Evolutionary conservation across 2,329 filamentous ascomycete species (phyloP).

Genomic region (Nothophoma quercina): DNA sequence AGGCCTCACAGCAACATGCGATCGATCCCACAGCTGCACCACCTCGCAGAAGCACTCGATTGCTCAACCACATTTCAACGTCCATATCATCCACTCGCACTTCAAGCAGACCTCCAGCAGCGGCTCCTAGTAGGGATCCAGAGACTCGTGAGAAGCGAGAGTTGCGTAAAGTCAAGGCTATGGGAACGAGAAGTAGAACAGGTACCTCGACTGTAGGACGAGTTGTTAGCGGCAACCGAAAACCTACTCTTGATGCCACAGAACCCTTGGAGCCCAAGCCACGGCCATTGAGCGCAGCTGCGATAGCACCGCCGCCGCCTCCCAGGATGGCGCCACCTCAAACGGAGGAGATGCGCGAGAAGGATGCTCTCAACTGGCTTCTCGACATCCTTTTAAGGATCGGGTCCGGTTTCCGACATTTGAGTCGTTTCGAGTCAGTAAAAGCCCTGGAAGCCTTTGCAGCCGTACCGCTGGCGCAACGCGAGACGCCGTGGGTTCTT

Average conservation of each 20-base stretch:
- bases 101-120: conserved; percentile 67
- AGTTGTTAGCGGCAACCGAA: conserved; percentile 90
- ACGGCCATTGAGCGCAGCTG: conserved; percentile 48
- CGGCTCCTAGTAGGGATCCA: conserved; percentile 59
- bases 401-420: conserved; percentile 77
- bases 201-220: conserved; percentile 78
- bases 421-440: conserved; percentile 79
- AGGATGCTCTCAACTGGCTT: conserved; percentile 78
- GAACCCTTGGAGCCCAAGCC: conserved; percentile 72
- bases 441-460: conserved; percentile 79
- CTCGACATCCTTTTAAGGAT: conserved; percentile 84
- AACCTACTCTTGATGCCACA: conserved; percentile 70
- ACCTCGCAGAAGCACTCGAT: conserved; percentile 54
- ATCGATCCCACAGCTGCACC: conserved; percentile 54
- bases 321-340: conserved; percentile 52
- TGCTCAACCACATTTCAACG: conserved; percentile 61
- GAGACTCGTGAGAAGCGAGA: conserved; percentile 72
- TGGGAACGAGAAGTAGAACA: conserved; percentile 69
- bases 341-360: conserved; percentile 69
- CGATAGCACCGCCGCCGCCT: conserved; percentile 31
- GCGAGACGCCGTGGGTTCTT: conserved; percentile 92
- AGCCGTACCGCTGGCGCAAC: conserved; percentile 74
- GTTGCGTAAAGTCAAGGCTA: conserved; percentile 83
- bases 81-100: conserved; percentile 68
- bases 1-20: conserved; percentile 31